phyloP scores from a whole-genome alignment of 208 protist genomes.

The Acanthamoeba castellanii region DNA sequence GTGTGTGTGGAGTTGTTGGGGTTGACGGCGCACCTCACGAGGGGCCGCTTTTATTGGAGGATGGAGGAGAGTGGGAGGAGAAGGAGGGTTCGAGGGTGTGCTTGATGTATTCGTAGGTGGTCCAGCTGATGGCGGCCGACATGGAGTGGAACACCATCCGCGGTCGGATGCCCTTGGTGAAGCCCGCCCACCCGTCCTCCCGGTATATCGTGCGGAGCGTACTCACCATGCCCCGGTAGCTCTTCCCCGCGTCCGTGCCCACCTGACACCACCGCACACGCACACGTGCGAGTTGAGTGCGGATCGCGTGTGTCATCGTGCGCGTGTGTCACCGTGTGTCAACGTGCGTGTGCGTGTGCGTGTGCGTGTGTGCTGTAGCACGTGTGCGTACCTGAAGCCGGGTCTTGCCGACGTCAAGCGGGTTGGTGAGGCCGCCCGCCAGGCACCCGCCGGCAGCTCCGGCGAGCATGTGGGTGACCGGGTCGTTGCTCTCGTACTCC shows the following conservation, averaged over 20 bases:
- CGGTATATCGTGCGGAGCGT: background rate
- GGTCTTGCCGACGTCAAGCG: background rate
- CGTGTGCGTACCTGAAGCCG: background rate
- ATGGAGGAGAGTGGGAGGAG: background rate
- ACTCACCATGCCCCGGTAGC: slow-evolving; percentile 3
- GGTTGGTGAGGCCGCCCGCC: slow-evolving; percentile 7
- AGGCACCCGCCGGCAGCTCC: background rate
- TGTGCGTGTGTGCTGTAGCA: too few relatives aligned
- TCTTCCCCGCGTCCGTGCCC: background rate
- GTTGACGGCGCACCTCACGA: background rate
- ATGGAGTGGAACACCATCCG: slow-evolving; percentile 30
- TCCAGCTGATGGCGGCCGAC: slow-evolving; percentile 63
- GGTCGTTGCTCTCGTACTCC: background rate
- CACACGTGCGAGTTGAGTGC: too few relatives aligned
- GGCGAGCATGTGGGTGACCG: slow-evolving; percentile 20
- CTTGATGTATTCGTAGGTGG: slow-evolving; percentile 54
- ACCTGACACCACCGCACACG: background rate
- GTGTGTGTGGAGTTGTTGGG: background rate
- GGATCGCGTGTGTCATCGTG: too few relatives aligned
- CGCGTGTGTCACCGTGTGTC: too few relatives aligned
- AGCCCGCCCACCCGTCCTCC: slow-evolving; percentile 17
- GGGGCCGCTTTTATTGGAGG: background rate
- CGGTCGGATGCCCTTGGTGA: slow-evolving; percentile 29
- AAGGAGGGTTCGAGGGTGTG: background rate
- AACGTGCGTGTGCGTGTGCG: too few relatives aligned